These are phyloP conservation scores for Aspergillus sp. DNA, from an alignment of 2,329 filamentous ascomycete species.

Conservation along the genomic window DNA sequence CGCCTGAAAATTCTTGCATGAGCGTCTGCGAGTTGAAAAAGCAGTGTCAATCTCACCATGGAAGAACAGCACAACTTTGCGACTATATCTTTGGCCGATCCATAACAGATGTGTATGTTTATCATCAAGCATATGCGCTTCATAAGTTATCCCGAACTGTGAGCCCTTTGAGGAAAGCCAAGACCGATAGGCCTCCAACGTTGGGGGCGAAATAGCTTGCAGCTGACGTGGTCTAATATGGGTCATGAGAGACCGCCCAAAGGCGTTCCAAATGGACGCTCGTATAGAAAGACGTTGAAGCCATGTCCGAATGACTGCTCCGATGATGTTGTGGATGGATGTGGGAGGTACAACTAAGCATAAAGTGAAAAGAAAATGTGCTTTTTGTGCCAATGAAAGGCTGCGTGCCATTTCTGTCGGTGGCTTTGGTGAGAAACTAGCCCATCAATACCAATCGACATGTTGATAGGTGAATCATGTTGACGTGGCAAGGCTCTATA, in stretches of 20 bases:
- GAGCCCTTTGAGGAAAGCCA: slow-evolving; percentile 5
- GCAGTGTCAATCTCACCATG: slow-evolving; percentile 9
- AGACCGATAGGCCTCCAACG: slow-evolving; percentile 11
- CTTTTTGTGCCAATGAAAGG: no score
- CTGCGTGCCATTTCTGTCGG: no score
- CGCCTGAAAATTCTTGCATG: slow-evolving; percentile 7
- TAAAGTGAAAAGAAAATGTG: no score
- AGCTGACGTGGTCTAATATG: slow-evolving; percentile 7
- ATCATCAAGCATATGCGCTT: slow-evolving; percentile 4
- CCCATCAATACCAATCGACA: no score
- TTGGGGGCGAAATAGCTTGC: slow-evolving; percentile 14
- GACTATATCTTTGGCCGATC: slow-evolving; percentile 7
- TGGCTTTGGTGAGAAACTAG: no score
- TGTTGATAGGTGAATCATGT: no score
- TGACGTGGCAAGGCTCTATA: no score
- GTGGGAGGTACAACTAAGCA: no score
- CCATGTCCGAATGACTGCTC: slow-evolving; percentile 9
- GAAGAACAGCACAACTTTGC: slow-evolving; percentile 16
- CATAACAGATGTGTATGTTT: slow-evolving; percentile 12
- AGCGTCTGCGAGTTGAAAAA: background rate
- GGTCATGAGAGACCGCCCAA: slow-evolving; percentile 12
- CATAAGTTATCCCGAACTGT: background rate
- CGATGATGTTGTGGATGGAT: no score
- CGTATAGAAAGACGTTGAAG: slow-evolving; percentile 2
- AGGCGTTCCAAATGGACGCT: slow-evolving; percentile 6